Evolutionary conservation across 2,329 filamentous ascomycete genomes (phyloP), one percentile per base, ranked within the genome.

Genomic region (Lomentospora prolificans): DNA sequence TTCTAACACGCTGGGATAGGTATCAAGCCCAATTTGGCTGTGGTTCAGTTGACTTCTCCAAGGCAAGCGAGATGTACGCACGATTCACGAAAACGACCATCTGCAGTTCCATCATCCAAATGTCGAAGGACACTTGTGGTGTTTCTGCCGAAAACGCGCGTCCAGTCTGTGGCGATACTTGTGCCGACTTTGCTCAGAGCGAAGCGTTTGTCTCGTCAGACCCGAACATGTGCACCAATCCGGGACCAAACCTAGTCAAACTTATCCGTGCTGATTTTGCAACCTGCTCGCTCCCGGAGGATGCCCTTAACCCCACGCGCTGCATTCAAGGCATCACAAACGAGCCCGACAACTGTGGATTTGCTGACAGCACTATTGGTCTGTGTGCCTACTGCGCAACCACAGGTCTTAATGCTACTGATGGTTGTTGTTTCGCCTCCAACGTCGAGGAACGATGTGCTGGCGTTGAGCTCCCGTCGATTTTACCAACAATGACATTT

Each of bases 81-180:
- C 86, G 94, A 63, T 99, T 92, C 72, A 95, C 92, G 4, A 94
- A 84, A 50, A 94, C 88, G 59, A 86, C 95, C 60, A 80, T 99
- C 61, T 99, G 94, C 78, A 97, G 95, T 75, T 81, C 89, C 61
- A 87, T 99, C 66, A 82, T 99, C 53, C 94, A 99, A 70, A 91
- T 90, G 66, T 97, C 94, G 4, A 83, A 86, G 63, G 67, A 72
- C 9, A 66, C 78, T 25, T 99, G 94, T 71, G 71, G 73, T 19
- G 73, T 95, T 50, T 79, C 85, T 0, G 69, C 76, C n/a, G 71
- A 77, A 28, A 74, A 85, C 44, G 82, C 88, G 4, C 76, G 77
- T 57, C 90, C 94, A 2, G 75, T 97, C 14, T 99, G 94, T 70
- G 94, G 92, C 50, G 87, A 94, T 60, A 86, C 88, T 60, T 99